These are phyloP conservation scores for Teratosphaeriaceae sp. DNA, from an alignment of 2,329 filamentous ascomycete species.

Conservation along the genomic window DNA sequence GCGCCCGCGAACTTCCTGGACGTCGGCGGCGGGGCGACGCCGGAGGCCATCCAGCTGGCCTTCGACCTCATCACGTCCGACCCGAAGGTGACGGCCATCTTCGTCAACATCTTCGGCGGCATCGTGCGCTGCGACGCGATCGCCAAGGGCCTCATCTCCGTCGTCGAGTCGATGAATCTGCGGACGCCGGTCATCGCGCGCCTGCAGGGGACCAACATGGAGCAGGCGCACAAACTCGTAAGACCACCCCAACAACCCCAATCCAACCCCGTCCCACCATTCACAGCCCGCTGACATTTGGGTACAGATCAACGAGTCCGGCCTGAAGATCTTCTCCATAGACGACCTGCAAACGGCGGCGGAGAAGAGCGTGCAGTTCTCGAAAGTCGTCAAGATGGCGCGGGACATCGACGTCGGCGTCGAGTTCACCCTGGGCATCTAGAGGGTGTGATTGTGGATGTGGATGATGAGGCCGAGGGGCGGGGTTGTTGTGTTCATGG, in stretches of 20 bases:
- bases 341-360: constrained; percentile 95
- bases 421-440: constrained; percentile 92
- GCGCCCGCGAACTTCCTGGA: constrained; percentile 97
- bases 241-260: not conserved
- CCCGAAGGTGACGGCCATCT: constrained; percentile 96
- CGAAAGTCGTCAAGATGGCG: constrained; percentile 98
- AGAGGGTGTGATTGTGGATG: constrained; percentile 64
- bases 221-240: constrained; percentile 71
- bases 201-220: constrained; percentile 98
- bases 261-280: too few relatives aligned
- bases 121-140: constrained; percentile 98
- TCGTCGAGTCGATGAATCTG: constrained; percentile 89
- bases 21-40: constrained; percentile 94
- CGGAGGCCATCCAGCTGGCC: constrained; percentile 91
- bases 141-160: constrained; percentile 90
- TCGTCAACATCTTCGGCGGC: constrained; percentile 99
- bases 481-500: too few relatives aligned
- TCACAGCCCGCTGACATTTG: too few relatives aligned
- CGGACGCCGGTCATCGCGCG: constrained; percentile 95
- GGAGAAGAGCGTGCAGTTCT: constrained; percentile 98
- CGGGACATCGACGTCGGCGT: constrained; percentile 96
- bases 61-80: constrained; percentile 99
- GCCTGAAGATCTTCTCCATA: constrained; percentile 99
- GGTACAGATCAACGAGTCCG: constrained; percentile 75
- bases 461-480: too few relatives aligned